Conservation (phyloP, 2,329 filamentous ascomycete species). For the Lachnellula hyalina region DNA sequence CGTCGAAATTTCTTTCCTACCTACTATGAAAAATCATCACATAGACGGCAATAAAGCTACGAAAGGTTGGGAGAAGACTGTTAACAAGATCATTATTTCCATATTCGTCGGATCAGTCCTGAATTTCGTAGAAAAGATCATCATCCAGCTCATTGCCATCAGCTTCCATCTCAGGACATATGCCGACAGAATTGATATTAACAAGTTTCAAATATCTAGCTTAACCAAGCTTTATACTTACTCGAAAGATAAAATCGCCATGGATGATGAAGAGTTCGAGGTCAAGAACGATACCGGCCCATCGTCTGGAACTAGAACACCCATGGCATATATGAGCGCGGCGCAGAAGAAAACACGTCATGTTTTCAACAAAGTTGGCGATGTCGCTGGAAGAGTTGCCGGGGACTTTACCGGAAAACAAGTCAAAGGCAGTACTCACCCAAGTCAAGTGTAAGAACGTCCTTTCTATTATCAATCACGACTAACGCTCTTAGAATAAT, state of each 20-base stretch:
- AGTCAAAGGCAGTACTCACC: conserved; percentile 65
- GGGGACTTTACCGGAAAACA: conserved; percentile 83
- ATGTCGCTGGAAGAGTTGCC: conserved; percentile 78
- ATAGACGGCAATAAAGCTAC: conserved; percentile 44
- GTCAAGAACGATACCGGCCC: conserved; percentile 21
- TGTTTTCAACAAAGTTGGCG: conserved; percentile 73
- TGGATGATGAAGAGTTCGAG: conserved; percentile 73
- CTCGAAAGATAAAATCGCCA: conserved; percentile 58
- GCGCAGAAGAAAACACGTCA: conserved; percentile 70
- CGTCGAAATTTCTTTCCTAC: conserved; percentile 78
- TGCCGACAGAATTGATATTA: conserved; percentile 81
- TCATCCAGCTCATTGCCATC: conserved; percentile 91
- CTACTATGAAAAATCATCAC: conserved; percentile 64
- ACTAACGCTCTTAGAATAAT: conserved; percentile 47
- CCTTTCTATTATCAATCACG: not conserved
- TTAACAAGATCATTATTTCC: conserved; percentile 82
- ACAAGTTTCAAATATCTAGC: conserved; percentile 79
- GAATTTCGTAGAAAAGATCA: conserved; percentile 86
- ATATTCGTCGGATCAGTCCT: conserved; percentile 74
- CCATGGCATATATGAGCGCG: conserved; percentile 62
- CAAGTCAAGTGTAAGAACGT: conserved; percentile 60
- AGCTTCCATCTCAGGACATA: conserved; percentile 91
- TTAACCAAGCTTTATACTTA: conserved; percentile 59
- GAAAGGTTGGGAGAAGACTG: conserved; percentile 65
- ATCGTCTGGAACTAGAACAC: conserved; percentile 55